Evolutionary conservation across 2,329 filamentous ascomycete genomes (phyloP), one percentile per base, ranked within the genome.

Genomic region (Fusarium fracticaudum): DNA sequence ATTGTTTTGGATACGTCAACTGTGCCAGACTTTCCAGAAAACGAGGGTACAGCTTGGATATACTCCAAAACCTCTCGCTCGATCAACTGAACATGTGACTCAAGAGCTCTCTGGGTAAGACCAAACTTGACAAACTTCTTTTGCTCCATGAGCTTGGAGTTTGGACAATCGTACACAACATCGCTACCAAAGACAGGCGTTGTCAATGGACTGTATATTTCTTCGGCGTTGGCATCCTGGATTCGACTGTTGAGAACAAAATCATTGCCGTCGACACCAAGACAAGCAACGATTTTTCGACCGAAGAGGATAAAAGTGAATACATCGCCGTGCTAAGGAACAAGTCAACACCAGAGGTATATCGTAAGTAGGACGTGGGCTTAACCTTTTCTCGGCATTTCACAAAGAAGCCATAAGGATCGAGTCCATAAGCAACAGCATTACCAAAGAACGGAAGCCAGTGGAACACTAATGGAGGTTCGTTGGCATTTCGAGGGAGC

Each of bases 81-180:
- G 81, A 96, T 95, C 79, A 95, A 84, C 47, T 86, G 89, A 53
- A 95, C 93, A 80, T 96, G 93, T 24, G 82, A 81, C 68, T 85
- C 87, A 75, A 93, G 88, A 5, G 91, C 90, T 31, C 89, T 87
- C 66, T 89, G 88, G 3, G 91, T 93, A 40, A 93, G 87, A 48
- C 91, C 91, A 74, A 91, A 90, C 81, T 93, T 93, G 87, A 93
- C 90, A 77, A 93, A 93, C 86, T 93, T 94, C 86, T 96, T 96
- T 84, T 96, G 94, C 84, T 96, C 93, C 93, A 96, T 95, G 70
- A 96, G 87, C 83, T 95, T 95, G 53, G 92, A 86, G 82, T 95
- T 95, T 47, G 93, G 93, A 81, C 93, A 95, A 82, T 96, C 94
- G 82, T 96, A 96, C 55, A 95, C 91, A 48, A 96, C 92, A 82